Conservation (phyloP, 1,284 basidiomycete species). For the Pseudozyma flocculosa region DNA sequence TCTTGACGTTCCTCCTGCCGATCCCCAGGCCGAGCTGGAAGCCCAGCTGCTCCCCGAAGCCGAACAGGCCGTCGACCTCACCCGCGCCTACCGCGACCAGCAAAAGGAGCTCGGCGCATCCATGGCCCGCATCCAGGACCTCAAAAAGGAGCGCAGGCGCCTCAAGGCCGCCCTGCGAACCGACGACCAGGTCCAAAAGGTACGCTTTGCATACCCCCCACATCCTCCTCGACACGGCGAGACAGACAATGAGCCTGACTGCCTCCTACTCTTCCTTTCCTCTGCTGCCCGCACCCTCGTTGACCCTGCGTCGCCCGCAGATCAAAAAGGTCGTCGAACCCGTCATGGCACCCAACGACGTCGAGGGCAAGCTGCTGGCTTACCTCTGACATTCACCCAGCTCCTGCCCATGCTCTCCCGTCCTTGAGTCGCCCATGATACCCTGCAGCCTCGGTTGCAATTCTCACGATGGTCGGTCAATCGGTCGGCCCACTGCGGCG, state of each 20-base stretch:
- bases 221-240: too few species aligned
- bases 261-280: too few species aligned
- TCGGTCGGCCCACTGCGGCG: too few species aligned
- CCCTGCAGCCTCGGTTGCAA: too few species aligned
- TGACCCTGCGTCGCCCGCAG: too few species aligned
- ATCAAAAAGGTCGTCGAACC: not conserved
- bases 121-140: slow-evolving; percentile 3
- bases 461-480: too few species aligned
- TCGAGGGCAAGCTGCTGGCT: not conserved
- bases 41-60: slow-evolving; percentile 30
- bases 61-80: slow-evolving; percentile 31
- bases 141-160: slow-evolving; percentile 17
- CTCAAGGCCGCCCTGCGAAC: slow-evolving; percentile 7
- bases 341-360: not conserved
- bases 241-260: too few species aligned
- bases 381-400: not conserved
- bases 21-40: slow-evolving; percentile 17
- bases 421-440: too few species aligned
- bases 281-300: too few species aligned
- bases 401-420: too few species aligned
- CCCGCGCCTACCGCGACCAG: slow-evolving; percentile 19
- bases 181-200: not conserved
- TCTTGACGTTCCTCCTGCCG: not conserved
- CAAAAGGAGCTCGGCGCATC: slow-evolving; percentile 8
- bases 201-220: too few species aligned